Evolutionary conservation across 129 eudicot genomes (phyloP), one percentile per base, ranked within the genome.

Genomic region (Scalesia atractyloides): DNA sequence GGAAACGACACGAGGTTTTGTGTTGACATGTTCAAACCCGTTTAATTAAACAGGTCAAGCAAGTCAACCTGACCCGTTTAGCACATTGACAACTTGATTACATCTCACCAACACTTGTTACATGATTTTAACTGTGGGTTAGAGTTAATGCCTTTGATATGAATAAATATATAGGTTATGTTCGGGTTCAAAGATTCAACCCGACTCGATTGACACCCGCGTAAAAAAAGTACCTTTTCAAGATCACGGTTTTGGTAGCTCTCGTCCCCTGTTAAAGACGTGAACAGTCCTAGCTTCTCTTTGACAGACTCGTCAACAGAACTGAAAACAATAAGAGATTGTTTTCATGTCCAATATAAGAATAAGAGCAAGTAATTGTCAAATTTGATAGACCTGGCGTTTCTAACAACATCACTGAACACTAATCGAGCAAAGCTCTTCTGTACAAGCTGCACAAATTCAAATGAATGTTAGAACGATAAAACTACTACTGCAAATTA

Each of bases 351-450:
- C 73, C 64, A 66, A 50, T 9, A 5, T 18, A 18, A 10, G 37
- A 62, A 10, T 19, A 41, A 34, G 10, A 24, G 51, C 43, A 30
- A 6, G 19, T 17, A 67, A 72, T 51, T 41, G 10, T 6, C 46
- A 41, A 8, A 2, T 41, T 41, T 12, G 2, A 7, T 41, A 41
- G 46, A 93, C 98, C 97, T 88, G 70, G 89, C 97, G 75, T 77
- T 77, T 84, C 97, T 87, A 66, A 60, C 64, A 73, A 87, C 88
- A 66, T 94, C 98, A 64, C 83, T 82, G 82, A 82, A 94, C 68
- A 84, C 50, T 79, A 94, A 79, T 24, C 98, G 82, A 72, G 98
- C 88, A 80, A 90, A 90, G 81, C 98, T 94, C 91, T 94, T 94
- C 81, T 94, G 98, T 75, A 94, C 98, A 83, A 94, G 97, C 98